phyloP scores from a whole-genome alignment of 1,139 yeast genomes.

The Pichia inconspicua region DNA sequence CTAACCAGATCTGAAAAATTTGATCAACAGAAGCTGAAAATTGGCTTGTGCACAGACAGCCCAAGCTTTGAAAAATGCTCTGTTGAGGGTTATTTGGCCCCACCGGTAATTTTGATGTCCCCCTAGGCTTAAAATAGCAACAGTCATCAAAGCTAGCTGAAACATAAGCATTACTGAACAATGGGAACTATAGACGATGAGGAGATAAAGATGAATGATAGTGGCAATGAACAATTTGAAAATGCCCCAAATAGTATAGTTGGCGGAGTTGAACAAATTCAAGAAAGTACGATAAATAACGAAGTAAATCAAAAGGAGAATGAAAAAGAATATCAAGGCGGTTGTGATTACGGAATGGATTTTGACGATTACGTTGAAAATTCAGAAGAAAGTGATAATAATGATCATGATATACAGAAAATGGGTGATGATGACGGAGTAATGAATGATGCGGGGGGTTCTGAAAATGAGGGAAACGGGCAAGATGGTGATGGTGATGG shows the following conservation, averaged over 20 bases:
- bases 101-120: neutral
- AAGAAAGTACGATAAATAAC: slow-evolving; percentile 2
- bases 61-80: too few relatives aligned
- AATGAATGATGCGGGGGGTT: neutral
- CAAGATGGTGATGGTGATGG: neutral
- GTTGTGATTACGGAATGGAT: slow-evolving; percentile 5
- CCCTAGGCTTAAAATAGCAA: neutral
- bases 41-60: too few relatives aligned
- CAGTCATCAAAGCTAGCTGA: too few relatives aligned
- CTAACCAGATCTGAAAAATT: too few relatives aligned
- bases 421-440: neutral
- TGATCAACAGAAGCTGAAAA: neutral
- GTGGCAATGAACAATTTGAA: neutral
- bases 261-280: neutral
- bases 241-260: neutral
- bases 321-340: slow-evolving; percentile 1
- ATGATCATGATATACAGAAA: neutral
- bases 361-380: slow-evolving; percentile 6
- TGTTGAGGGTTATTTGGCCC: neutral
- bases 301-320: slow-evolving; percentile 7
- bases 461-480: neutral
- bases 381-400: neutral
- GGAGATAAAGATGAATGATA: neutral
- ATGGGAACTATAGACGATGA: neutral
- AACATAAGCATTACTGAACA: neutral